Evolutionary conservation across 495 filamentous ascomycete genomes (phyloP).

Genomic region (Annulohypoxylon maeteangense): DNA sequence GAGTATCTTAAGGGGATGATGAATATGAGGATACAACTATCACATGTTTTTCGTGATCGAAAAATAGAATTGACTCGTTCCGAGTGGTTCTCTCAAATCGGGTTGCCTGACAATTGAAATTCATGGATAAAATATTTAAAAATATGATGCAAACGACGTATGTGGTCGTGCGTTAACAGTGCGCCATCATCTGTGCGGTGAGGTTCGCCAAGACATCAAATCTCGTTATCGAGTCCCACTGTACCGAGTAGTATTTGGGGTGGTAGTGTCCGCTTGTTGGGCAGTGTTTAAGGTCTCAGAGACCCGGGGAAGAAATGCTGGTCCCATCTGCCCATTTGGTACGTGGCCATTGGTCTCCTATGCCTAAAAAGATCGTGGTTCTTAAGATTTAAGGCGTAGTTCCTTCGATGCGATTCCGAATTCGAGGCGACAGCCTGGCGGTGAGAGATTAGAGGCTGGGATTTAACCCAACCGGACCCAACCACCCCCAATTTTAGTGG

Average conservation of each 20-base stretch:
- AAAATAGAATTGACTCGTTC: not conserved
- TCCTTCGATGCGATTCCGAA: slow-evolving; percentile 32
- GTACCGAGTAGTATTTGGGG: slow-evolving; percentile 16
- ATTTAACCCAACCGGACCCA: slow-evolving; percentile 36
- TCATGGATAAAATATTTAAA: not conserved
- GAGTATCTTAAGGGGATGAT: not conserved
- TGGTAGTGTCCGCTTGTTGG: slow-evolving; percentile 32
- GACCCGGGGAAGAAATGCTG: slow-evolving; percentile 4
- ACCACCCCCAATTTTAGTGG: slow-evolving; percentile 34
- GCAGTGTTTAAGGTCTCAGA: slow-evolving; percentile 6
- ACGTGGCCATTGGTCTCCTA: slow-evolving; percentile 27
- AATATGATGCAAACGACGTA: not conserved
- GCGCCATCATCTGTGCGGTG: slow-evolving; percentile 21
- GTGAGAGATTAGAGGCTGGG: slow-evolving; percentile 36
- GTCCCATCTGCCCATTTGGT: slow-evolving; percentile 20
- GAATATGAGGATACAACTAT: not conserved
- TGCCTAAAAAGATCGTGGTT: slow-evolving; percentile 24
- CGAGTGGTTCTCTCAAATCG: not conserved
- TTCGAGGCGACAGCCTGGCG: slow-evolving; percentile 32
- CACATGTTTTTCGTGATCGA: not conserved
- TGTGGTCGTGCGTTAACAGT: slow-evolving; percentile 19
- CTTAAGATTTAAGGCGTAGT: slow-evolving; percentile 19
- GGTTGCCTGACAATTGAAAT: not conserved
- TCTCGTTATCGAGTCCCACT: slow-evolving; percentile 29
- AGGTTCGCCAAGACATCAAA: slow-evolving; percentile 34